Percentiles rank a stretch among this genome's conserved stretches.
Conservation (phyloP, 2,329 filamentous ascomycete genomes). For the Cladophialophora psammophila region DNA sequence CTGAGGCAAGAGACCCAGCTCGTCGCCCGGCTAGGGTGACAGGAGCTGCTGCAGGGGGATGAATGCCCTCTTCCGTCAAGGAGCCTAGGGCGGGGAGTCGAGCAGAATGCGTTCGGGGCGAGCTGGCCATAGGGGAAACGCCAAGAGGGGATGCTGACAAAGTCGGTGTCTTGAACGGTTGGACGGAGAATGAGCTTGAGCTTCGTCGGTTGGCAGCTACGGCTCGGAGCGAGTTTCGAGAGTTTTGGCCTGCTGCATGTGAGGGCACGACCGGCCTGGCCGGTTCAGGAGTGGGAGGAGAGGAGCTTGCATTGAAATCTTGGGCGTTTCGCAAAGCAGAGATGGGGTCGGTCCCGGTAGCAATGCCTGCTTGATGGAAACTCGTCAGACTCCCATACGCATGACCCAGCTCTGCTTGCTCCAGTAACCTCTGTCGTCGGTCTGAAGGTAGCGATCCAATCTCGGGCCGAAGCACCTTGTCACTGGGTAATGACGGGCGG, state of each 20-base stretch:
- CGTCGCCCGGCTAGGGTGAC: constrained; percentile 47
- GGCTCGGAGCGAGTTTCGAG: constrained; percentile 58
- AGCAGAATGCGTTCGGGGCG: constrained; percentile 59
- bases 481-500: constrained; percentile 74
- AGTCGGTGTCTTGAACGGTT: constrained; percentile 95
- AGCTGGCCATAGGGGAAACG: constrained; percentile 58
- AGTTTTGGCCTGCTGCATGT: constrained; percentile 54
- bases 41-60: constrained; percentile 49
- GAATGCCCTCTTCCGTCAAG: constrained; percentile 51
- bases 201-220: constrained; percentile 68
- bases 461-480: constrained; percentile 45
- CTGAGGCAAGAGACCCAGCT: constrained; percentile 63
- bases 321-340: constrained; percentile 78
- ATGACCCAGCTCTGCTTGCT: constrained; percentile 70
- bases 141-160: constrained; percentile 85
- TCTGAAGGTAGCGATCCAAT: constrained; percentile 77
- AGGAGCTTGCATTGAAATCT: constrained; percentile 58
- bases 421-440: constrained; percentile 55
- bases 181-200: constrained; percentile 88
- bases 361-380: constrained; percentile 78
- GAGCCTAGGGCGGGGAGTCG: constrained; percentile 49
- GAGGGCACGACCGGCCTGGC: constrained; percentile 57
- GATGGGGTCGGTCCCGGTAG: constrained; percentile 82
- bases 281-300: constrained; percentile 58
- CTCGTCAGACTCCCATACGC: constrained; percentile 90